Evolutionary conservation across 345 rosid genomes (phyloP), one percentile per base, ranked within the genome.

Genomic region (Dipteronia sinensis): DNA sequence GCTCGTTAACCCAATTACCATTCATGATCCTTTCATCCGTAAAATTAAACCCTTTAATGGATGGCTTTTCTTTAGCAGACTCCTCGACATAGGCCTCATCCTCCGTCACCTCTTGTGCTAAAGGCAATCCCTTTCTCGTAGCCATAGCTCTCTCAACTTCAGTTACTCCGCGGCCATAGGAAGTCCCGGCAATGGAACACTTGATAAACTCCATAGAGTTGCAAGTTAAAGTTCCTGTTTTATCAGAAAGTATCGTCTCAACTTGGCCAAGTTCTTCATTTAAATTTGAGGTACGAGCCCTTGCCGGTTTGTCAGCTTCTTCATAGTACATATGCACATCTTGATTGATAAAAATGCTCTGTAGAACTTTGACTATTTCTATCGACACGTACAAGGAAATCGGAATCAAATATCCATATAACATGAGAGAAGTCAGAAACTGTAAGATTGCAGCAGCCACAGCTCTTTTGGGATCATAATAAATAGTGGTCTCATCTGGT

Each of bases 201-300:
- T 93, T 95, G 78, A 95, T 89, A 76, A 95, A 93, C 83, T 95
- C 99, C 99, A 95, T 95, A 12, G 97, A 92, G 73, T 95, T 95
- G 79, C 99, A 93, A 16, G 99, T 95, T 90, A 95, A 81, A 11
- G 99, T 95, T 49, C 99, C 99, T 4, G 99, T 95, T 82, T 95
- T 95, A 82, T 95, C 99, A 0, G 98, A 95, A 49, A 95, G 89
- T 56, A 95, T 84, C 16, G 99, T 95, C 56, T 92, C 97, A 7
- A 95, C 99, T 83, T 93, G 97, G 19, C 99, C 99, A 1, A 95
- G 99, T 85, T 95, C 99, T 89, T 95, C 99, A 17, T 95, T 95
- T 79, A 95, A 88, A 85, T 95, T 95, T n/a, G 99, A 95, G 19
- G 98, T 95, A 46, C 98, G 90, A 11, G 99, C 99, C 53, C 80